A percentile compares a stretch with the other conserved stretches of the same genome.
Evolutionary conservation across 2,329 filamentous ascomycete species (phyloP).

Genomic region (Coleophoma crateriformis): DNA sequence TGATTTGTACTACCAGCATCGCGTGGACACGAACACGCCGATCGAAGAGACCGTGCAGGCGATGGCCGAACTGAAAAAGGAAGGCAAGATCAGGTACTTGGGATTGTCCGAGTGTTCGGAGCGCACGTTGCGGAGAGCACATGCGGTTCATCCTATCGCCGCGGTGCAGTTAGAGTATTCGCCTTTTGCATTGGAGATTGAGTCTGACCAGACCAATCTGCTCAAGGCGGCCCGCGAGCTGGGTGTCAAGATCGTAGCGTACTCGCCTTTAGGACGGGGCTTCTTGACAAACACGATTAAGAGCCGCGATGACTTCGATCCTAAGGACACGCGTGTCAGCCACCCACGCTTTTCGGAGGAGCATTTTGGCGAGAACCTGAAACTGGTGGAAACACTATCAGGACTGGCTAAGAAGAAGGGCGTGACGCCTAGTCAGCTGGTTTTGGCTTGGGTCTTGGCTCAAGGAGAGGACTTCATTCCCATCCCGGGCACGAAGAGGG

Average conservation of each 20-base stretch:
- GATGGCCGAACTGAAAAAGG: conserved; percentile 28
- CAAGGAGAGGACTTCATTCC: conserved; percentile 4
- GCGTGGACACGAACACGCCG: conserved; percentile 27
- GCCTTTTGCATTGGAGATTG: conserved; percentile 47
- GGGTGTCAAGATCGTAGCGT: conserved; percentile 36
- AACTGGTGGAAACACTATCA: conserved; percentile 36
- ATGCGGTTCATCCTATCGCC: conserved; percentile 39
- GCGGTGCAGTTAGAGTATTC: conserved; percentile 48
- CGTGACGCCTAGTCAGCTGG: conserved; percentile 44
- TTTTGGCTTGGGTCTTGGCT: conserved; percentile 44
- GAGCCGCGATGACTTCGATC: conserved; percentile 4
- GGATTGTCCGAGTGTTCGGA: conserved; percentile 3
- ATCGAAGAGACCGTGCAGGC: conserved; percentile 34
- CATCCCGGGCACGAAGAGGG: conserved; percentile 1
- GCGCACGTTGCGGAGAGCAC: conserved; percentile 8
- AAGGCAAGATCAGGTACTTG: conserved; percentile 5
- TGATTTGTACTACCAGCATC: conserved; percentile 32
- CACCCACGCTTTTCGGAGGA: conserved; percentile 36
- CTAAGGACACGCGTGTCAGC: conserved; percentile 25
- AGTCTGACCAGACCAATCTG: conserved; percentile 19
- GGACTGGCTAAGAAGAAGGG: conserved; percentile 37
- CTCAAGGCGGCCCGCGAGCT: conserved; percentile 35
- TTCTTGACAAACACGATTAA: conserved; percentile 35
- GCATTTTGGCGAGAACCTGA: conserved; percentile 46
- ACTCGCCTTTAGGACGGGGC: conserved; percentile 39